Percentiles rank a stretch among this genome's conserved stretches.
Conservation (phyloP, 2,329 filamentous ascomycete species). For the Colletotrichum somersetense region DNA sequence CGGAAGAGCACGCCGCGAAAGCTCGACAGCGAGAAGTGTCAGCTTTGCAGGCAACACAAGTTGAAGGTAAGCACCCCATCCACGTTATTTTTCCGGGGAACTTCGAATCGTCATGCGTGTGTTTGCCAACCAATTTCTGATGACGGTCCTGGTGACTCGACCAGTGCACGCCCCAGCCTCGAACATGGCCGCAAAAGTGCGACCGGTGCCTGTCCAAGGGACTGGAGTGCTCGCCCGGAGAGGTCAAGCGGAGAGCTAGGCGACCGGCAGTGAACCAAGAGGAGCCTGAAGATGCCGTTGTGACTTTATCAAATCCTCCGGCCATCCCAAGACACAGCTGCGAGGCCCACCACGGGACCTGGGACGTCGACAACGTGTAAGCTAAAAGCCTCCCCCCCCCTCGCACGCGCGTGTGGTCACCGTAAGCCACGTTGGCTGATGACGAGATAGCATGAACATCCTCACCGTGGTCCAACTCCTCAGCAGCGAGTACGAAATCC, state of each 20-base stretch:
- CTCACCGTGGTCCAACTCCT: conserved; percentile 9
- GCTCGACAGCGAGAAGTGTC: conserved; percentile 10
- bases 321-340: not conserved
- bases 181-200: conserved; percentile 9
- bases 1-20: not conserved
- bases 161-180: conserved; percentile 8
- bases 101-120: too few species aligned
- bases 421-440: not conserved
- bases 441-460: not conserved
- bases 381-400: not conserved
- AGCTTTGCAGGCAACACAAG: conserved; percentile 17
- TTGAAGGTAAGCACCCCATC: not conserved
- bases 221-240: conserved; percentile 4
- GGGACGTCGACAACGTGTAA: conserved; percentile 8
- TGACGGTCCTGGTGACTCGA: not conserved
- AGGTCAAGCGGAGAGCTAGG: conserved; percentile 1
- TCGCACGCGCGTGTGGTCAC: too few species aligned
- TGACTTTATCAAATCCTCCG: too few species aligned
- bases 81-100: too few species aligned
- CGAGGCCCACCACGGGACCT: not conserved
- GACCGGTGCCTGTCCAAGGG: conserved; percentile 4
- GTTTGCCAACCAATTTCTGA: not conserved
- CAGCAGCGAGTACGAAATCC: not conserved
- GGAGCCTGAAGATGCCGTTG: too few species aligned
- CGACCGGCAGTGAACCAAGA: not conserved